phyloP scores from a whole-genome alignment of 169 alveolate genomes.

The Plasmodium chabaudi region DNA sequence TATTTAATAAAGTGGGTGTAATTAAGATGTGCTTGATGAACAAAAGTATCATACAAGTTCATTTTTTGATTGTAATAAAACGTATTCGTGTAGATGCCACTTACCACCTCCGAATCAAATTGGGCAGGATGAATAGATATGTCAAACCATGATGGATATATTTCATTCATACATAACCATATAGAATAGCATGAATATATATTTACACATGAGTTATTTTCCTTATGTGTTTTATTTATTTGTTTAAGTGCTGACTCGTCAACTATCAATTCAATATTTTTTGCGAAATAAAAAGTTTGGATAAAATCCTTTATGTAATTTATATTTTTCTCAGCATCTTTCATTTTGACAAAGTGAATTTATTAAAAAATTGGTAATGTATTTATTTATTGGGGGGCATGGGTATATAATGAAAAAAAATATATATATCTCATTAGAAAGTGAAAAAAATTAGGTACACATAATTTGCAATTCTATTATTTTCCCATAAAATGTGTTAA shows the following conservation, averaged over 20 bases:
- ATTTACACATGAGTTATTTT: constrained; percentile 49
- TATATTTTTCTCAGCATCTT: constrained; percentile 35
- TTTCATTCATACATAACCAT: constrained; percentile 77
- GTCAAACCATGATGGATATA: constrained; percentile 75
- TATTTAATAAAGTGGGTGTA: not conserved
- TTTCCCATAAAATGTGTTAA: no score
- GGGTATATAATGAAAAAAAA: not conserved
- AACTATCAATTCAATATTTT: constrained; percentile 52
- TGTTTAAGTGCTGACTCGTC: constrained; percentile 58
- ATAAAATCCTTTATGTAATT: constrained; percentile 56
- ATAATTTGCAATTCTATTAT: no score
- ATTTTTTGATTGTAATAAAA: not conserved
- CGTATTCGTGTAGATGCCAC: not conserved
- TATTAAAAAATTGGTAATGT: not conserved
- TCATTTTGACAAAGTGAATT: constrained; percentile 39
- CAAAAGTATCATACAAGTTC: not conserved
- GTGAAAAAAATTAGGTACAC: no score
- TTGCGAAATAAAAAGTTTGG: constrained; percentile 67
- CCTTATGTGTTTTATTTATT: constrained; percentile 43
- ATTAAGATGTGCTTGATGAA: not conserved
- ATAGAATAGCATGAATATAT: constrained; percentile 57
- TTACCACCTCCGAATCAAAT: constrained; percentile 63
- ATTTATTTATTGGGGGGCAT: constrained; percentile 2
- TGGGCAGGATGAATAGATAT: constrained; percentile 76
- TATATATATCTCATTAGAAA: no score